phyloP scores from a whole-genome alignment of 768 basidiomycete species.

The Tricholoma terreum region DNA sequence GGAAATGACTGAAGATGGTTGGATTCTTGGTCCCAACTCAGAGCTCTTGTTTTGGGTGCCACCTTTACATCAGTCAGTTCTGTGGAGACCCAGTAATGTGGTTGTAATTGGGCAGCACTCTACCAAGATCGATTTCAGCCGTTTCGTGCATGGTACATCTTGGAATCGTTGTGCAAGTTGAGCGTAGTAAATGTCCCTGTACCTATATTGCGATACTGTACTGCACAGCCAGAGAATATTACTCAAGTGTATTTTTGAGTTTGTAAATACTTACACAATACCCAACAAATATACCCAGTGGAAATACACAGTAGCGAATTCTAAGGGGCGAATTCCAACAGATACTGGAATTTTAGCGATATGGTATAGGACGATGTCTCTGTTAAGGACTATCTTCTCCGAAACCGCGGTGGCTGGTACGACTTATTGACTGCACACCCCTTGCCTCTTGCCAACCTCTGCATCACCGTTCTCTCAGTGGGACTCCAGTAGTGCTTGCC shows the following conservation, averaged over 20 bases:
- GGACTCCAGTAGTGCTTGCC: no score
- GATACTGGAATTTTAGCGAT: neutral
- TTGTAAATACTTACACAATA: neutral
- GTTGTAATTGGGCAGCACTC: neutral
- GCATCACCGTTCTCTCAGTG: no score
- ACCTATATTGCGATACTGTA: neutral
- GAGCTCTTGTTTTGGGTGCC: conserved; percentile 21
- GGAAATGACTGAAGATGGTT: conserved; percentile 8
- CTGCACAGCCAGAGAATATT: neutral
- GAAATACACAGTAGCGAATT: no score
- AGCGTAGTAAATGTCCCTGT: no score
- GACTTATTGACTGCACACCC: no score
- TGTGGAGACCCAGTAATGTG: neutral
- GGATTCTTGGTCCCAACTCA: conserved; percentile 4
- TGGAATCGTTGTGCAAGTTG: no score
- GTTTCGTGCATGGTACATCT: neutral
- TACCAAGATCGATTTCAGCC: neutral
- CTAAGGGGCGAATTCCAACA: neutral
- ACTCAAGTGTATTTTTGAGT: neutral
- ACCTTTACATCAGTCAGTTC: neutral
- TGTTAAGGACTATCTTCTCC: no score
- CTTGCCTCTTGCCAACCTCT: no score
- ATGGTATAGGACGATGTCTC: no score
- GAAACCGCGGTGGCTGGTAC: no score
- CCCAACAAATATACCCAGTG: neutral